Percentiles rank a stretch among this genome's conserved stretches.
Evolutionary conservation across 1,284 basidiomycete species (phyloP).

Genomic region (Ganoderma meredithae): DNA sequence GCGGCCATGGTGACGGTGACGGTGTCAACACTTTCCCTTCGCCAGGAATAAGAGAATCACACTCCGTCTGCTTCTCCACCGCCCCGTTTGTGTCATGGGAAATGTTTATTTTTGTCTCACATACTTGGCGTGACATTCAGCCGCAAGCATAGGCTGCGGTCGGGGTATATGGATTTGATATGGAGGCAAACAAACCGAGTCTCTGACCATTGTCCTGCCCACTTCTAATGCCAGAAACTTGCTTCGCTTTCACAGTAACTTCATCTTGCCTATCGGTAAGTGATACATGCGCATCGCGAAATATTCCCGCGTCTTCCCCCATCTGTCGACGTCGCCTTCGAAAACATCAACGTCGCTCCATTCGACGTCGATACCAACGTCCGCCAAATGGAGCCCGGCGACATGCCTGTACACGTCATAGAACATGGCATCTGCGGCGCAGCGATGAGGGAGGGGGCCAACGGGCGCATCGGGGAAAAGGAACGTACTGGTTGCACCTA

Average conservation of each 20-base stretch:
- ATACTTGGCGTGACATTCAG: not conserved
- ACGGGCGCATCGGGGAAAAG: not conserved
- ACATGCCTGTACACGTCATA: conserved; percentile 94
- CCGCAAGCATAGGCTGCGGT: not conserved
- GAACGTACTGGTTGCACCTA: conserved; percentile 89
- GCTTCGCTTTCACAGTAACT: conserved; percentile 21
- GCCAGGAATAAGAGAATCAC: not conserved
- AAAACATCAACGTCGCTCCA: conserved; percentile 81
- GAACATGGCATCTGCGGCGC: conserved; percentile 75
- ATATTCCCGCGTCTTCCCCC: conserved; percentile 77
- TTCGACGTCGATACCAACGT: conserved; percentile 76
- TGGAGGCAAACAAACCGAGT: not conserved
- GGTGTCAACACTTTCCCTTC: conserved; percentile 7
- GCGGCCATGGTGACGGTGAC: conserved; percentile 24
- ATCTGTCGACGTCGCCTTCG: conserved; percentile 55
- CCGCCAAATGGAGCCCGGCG: conserved; percentile 85
- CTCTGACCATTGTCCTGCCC: not conserved
- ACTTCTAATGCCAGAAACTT: not conserved
- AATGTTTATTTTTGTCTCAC: conserved; percentile 12
- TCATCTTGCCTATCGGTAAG: conserved; percentile 62
- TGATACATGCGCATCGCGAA: conserved; percentile 75
- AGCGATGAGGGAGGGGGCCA: conserved; percentile 13
- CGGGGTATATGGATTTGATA: not conserved
- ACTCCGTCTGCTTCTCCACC: conserved; percentile 9
- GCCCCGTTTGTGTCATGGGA: conserved; percentile 18